Percentiles rank a stretch among this genome's conserved stretches.
phyloP scores from a whole-genome alignment of 805 yeast species.

The Tetrapisispora fleetii region DNA sequence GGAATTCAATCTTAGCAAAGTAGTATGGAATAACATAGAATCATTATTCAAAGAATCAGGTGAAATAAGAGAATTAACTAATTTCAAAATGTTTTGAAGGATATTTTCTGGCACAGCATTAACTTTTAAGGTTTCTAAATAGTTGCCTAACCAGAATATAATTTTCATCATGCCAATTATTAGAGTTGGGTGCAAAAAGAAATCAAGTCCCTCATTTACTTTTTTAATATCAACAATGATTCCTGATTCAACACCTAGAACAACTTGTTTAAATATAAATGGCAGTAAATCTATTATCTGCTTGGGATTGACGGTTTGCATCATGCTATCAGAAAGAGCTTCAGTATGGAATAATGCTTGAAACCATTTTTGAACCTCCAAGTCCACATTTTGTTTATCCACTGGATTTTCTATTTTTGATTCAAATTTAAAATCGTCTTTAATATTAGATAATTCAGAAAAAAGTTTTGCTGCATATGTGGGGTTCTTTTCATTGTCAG shows the following conservation, averaged over 20 bases:
- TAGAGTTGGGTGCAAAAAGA: constrained; percentile 73
- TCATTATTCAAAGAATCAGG: constrained; percentile 39
- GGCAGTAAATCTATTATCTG: constrained; percentile 67
- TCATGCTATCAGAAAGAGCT: constrained; percentile 77
- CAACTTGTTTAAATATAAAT: constrained; percentile 60
- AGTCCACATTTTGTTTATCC: not conserved
- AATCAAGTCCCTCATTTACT: constrained; percentile 72
- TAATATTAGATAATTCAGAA: constrained; percentile 16
- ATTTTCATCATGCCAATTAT: constrained; percentile 47
- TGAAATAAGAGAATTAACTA: constrained; percentile 33
- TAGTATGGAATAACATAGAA: constrained; percentile 35
- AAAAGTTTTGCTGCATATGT: constrained; percentile 29
- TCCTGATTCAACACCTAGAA: constrained; percentile 43
- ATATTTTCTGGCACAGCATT: constrained; percentile 19
- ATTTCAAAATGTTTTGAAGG: constrained; percentile 28
- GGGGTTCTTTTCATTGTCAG: constrained; percentile 4
- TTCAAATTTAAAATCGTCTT: constrained; percentile 20
- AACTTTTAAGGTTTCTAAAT: constrained; percentile 28
- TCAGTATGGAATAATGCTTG: constrained; percentile 70
- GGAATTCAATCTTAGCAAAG: constrained; percentile 29
- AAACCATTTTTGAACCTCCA: constrained; percentile 49
- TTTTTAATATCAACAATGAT: constrained; percentile 49
- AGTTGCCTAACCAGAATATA: constrained; percentile 39
- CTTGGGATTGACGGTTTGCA: constrained; percentile 53
- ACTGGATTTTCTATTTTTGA: not conserved